Conservation (phyloP, 257 asterid species). For the Marsdenia floribunda region DNA sequence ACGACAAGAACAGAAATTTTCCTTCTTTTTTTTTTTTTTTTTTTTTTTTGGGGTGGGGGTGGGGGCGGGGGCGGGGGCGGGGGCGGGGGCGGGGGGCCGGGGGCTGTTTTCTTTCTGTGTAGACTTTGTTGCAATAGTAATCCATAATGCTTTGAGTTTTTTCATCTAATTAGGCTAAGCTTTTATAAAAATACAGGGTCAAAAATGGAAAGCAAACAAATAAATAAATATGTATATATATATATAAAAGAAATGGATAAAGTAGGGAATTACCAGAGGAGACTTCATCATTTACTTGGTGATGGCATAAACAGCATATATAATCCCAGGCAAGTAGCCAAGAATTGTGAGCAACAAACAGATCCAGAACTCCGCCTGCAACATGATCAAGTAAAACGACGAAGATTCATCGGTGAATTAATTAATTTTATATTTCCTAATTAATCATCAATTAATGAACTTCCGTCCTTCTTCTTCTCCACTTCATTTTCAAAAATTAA, state of each 20-base stretch:
- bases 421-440: background rate
- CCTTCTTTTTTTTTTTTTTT: no score
- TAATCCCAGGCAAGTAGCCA: slow-evolving; percentile 17
- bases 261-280: slow-evolving; percentile 2
- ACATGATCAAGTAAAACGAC: background rate
- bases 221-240: no score
- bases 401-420: background rate
- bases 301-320: slow-evolving; percentile 48
- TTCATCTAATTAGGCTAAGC: no score
- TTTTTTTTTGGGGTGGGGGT: no score
- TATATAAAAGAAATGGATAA: no score
- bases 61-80: no score
- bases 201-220: background rate
- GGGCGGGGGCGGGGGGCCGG: no score
- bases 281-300: background rate
- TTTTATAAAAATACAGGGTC: background rate
- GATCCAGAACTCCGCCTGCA: slow-evolving; percentile 23
- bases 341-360: slow-evolving; percentile 23
- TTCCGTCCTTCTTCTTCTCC: background rate
- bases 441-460: background rate
- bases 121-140: no score
- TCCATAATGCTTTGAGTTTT: no score
- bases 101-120: no score
- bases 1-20: no score
- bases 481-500: no score